These are phyloP conservation scores for Trichoderma virens DNA, from an alignment of 495 filamentous ascomycete genomes.

Conservation along the genomic window DNA sequence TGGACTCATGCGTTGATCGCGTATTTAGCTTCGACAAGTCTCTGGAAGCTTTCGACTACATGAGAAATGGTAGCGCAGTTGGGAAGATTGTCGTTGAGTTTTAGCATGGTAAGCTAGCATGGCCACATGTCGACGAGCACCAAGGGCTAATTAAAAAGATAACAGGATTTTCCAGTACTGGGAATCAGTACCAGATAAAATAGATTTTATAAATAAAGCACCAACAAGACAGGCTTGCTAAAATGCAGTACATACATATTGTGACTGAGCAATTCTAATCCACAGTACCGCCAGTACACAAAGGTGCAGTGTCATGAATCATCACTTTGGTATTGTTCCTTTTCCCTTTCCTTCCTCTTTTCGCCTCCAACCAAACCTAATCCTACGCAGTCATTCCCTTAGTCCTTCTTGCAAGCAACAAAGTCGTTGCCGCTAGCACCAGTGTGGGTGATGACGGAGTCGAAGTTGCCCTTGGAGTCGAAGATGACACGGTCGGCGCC, in stretches of 20 bases:
- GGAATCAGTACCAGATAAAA: too few species aligned
- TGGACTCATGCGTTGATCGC: constrained; percentile 29
- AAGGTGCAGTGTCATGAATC: neutral
- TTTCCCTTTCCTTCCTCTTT: neutral
- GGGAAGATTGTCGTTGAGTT: constrained; percentile 30
- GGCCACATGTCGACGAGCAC: too few species aligned
- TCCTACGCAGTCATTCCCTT: neutral
- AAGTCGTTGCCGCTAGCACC: constrained; percentile 61
- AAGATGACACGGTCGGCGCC: constrained; percentile 69
- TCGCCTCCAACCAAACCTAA: neutral
- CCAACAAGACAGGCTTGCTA: neutral
- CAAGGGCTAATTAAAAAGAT: too few species aligned
- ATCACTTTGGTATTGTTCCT: neutral
- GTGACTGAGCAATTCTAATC: neutral
- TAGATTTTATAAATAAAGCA: neutral
- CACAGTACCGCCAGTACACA: neutral
- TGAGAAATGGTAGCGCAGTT: constrained; percentile 31
- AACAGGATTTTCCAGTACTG: too few species aligned
- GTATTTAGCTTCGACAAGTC: constrained; percentile 27
- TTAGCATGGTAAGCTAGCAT: constrained; percentile 7
- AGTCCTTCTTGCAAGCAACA: constrained; percentile 41
- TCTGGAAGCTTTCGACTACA: constrained; percentile 28
- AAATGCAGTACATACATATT: neutral
- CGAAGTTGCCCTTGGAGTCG: constrained; percentile 38
- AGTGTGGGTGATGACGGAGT: constrained; percentile 59